phyloP scores from a whole-genome alignment of 352 stramenopile species.

The Globisporangium rhizosaccharum region DNA sequence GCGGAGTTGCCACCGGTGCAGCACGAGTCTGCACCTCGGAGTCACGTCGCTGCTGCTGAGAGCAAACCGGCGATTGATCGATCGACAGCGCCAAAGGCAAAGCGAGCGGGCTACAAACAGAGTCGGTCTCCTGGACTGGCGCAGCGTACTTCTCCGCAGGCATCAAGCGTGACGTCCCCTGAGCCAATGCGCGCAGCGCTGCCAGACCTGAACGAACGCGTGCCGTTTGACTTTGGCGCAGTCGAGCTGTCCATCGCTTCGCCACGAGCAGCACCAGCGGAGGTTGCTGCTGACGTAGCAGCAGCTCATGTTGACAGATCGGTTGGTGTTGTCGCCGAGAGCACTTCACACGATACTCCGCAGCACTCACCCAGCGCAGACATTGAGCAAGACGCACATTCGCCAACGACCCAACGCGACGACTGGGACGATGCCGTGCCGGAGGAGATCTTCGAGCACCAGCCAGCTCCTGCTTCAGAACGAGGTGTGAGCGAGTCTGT shows the following conservation, averaged over 20 bases:
- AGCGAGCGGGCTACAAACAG: slow-evolving; percentile 12
- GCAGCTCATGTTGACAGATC: not conserved
- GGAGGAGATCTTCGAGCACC: slow-evolving; percentile 8
- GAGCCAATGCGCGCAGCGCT: slow-evolving; percentile 2
- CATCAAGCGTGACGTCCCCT: not conserved
- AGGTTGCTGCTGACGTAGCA: not conserved
- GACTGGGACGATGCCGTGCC: slow-evolving; percentile 6
- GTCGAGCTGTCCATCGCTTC: not conserved
- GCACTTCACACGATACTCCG: not conserved
- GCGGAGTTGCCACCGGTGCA: slow-evolving; percentile 8
- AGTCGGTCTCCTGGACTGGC: not conserved
- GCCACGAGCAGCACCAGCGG: not conserved
- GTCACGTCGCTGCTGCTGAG: not conserved
- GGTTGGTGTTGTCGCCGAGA: no score
- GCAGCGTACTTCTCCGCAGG: slow-evolving; percentile 1
- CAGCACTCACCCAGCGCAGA: not conserved
- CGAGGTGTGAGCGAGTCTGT: not conserved
- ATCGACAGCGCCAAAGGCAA: slow-evolving; percentile 5
- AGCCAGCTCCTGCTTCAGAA: not conserved
- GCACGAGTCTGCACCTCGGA: not conserved
- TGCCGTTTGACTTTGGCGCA: slow-evolving; percentile 23
- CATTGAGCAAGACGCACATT: slow-evolving; percentile 2
- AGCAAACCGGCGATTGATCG: slow-evolving; percentile 4
- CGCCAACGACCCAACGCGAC: not conserved
- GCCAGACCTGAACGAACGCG: slow-evolving; percentile 18